Percentiles rank a stretch among this genome's conserved stretches.
These are phyloP conservation scores for Mucor lusitanicus DNA, from an alignment of 371 early-diverging fungal genomes.

Conservation along the genomic window DNA sequence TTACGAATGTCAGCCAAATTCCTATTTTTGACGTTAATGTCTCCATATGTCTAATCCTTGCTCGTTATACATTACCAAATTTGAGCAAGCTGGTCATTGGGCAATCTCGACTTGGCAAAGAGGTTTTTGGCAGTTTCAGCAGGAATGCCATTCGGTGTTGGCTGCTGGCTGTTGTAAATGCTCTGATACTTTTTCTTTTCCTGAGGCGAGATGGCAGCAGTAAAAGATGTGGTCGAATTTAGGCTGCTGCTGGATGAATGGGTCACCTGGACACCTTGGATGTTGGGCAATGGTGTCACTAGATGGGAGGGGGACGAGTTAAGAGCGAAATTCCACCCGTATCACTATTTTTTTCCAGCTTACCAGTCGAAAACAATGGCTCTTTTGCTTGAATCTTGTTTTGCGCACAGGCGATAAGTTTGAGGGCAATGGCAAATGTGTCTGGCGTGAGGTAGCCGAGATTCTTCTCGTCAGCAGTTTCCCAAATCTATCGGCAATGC, in stretches of 20 bases:
- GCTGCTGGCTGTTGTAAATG: slow-evolving; percentile 20
- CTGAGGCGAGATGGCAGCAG: slow-evolving; percentile 9
- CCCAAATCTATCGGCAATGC: slow-evolving; percentile 29
- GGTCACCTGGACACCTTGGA: slow-evolving; percentile 38
- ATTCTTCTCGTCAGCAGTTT: slow-evolving; percentile 32
- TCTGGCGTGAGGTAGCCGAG: slow-evolving; percentile 30
- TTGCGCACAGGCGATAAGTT: slow-evolving; percentile 39
- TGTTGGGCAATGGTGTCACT: slow-evolving; percentile 47
- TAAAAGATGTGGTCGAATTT: neutral
- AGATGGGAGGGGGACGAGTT: neutral
- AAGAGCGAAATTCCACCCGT: neutral
- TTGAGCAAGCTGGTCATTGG: slow-evolving; percentile 22
- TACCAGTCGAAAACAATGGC: slow-evolving; percentile 35
- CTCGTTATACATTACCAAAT: slow-evolving; percentile 26
- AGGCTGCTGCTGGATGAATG: neutral
- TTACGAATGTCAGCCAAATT: slow-evolving; percentile 64
- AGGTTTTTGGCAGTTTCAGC: slow-evolving; percentile 21
- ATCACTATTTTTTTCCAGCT: neutral
- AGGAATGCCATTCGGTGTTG: slow-evolving; percentile 16
- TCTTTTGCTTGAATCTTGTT: slow-evolving; percentile 23
- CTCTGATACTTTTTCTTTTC: slow-evolving; percentile 23
- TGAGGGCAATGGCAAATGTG: slow-evolving; percentile 34
- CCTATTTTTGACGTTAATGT: slow-evolving; percentile 18
- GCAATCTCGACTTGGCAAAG: slow-evolving; percentile 27
- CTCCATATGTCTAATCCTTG: neutral